These are phyloP conservation scores for Penicillium sp. DNA, from an alignment of 2,329 filamentous ascomycete genomes.

Conservation along the genomic window DNA sequence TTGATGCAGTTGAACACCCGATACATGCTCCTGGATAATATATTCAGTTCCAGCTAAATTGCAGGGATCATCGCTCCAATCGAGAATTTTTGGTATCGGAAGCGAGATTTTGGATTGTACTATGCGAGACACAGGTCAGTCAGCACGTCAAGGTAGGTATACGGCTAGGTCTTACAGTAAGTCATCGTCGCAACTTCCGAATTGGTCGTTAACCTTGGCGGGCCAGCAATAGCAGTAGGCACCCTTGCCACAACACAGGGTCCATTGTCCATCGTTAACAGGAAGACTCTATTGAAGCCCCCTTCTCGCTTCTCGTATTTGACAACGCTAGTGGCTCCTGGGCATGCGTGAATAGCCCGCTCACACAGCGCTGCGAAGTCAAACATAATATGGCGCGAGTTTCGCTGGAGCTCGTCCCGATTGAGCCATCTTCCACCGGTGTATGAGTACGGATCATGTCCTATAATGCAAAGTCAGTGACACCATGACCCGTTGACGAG, in stretches of 20 bases:
- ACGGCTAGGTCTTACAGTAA: conserved; percentile 32
- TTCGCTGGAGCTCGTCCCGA: conserved; percentile 36
- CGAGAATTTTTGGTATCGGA: conserved; percentile 22
- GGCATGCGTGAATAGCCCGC: conserved; percentile 32
- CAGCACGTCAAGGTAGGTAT: not conserved
- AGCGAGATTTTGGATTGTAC: conserved; percentile 22
- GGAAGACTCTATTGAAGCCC: conserved; percentile 43
- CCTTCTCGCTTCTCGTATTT: conserved; percentile 43
- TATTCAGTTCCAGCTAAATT: conserved; percentile 37
- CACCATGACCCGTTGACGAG: not conserved
- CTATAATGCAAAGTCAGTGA: conserved; percentile 1
- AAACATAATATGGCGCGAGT: conserved; percentile 37
- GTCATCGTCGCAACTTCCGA: conserved; percentile 46
- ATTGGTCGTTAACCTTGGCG: conserved; percentile 34
- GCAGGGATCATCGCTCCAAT: conserved; percentile 22
- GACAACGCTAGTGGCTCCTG: conserved; percentile 32
- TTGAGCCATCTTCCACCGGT: conserved; percentile 38
- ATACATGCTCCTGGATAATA: conserved; percentile 37
- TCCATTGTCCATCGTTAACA: conserved; percentile 40
- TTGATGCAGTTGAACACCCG: conserved; percentile 31
- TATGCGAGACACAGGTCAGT: conserved; percentile 8
- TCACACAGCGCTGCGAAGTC: conserved; percentile 39
- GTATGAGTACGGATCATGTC: conserved; percentile 28
- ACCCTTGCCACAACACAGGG: conserved; percentile 39
- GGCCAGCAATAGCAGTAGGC: conserved; percentile 39